phyloP scores from a whole-genome alignment of 352 stramenopile genomes.

The Blastocystis sp. region DNA sequence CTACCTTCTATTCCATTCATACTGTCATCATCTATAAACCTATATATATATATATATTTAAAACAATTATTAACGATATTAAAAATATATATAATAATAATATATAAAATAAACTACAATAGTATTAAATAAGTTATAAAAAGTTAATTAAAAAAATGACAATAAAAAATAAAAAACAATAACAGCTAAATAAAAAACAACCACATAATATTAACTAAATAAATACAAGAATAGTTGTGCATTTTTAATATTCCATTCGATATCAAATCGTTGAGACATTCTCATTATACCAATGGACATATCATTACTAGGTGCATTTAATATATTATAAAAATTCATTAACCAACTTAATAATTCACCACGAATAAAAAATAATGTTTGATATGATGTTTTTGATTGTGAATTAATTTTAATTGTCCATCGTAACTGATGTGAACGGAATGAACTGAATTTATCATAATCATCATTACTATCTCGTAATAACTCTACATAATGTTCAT shows the following conservation, averaged over 20 bases:
- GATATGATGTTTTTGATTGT: not conserved
- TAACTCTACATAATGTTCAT: slow-evolving; percentile 29
- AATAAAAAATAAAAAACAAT: too few species aligned
- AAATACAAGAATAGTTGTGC: slow-evolving; percentile 11
- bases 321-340: slow-evolving; percentile 11
- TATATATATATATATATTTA: not conserved
- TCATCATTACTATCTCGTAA: slow-evolving; percentile 2
- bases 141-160: too few species aligned
- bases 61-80: too few species aligned
- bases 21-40: slow-evolving; percentile 25
- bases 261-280: slow-evolving; percentile 13
- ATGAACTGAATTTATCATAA: slow-evolving; percentile 15
- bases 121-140: too few species aligned
- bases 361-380: slow-evolving; percentile 12
- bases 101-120: too few species aligned
- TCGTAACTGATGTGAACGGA: slow-evolving; percentile 13
- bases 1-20: slow-evolving; percentile 18
- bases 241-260: slow-evolving; percentile 2
- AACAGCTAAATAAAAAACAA: too few species aligned
- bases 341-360: slow-evolving; percentile 4
- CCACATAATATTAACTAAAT: too few species aligned
- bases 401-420: slow-evolving; percentile 13
- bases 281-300: slow-evolving; percentile 6
- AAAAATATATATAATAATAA: too few species aligned
- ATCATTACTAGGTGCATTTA: not conserved